Percentiles rank a stretch among this genome's conserved stretches.
These are phyloP conservation scores for Penicillium bialowiezense DNA, from an alignment of 495 filamentous ascomycete species.

Conservation along the genomic window DNA sequence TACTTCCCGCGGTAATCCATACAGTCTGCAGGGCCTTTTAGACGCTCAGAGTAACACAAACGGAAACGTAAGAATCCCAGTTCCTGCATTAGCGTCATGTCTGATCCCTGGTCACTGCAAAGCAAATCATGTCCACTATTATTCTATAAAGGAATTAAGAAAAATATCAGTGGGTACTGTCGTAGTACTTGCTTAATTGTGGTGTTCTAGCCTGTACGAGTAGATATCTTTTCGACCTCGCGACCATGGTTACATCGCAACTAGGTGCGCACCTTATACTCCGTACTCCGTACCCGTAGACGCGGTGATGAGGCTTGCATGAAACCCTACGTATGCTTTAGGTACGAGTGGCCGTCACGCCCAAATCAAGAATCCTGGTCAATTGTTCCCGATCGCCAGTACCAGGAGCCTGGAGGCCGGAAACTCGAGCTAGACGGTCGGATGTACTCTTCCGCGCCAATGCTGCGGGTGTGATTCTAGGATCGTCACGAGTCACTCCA, in stretches of 20 bases:
- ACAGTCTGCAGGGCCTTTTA: neutral
- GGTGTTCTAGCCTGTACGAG: too few species aligned
- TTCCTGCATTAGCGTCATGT: slow-evolving; percentile 46
- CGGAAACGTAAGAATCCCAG: slow-evolving; percentile 12
- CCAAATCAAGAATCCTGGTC: neutral
- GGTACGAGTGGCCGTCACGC: neutral
- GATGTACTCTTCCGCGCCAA: neutral
- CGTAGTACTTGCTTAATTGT: neutral
- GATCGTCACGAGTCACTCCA: slow-evolving; percentile 10
- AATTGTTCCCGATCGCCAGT: neutral
- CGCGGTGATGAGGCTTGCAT: slow-evolving; percentile 2
- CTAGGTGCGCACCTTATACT: too few species aligned
- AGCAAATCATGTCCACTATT: slow-evolving; percentile 17
- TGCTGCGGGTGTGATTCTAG: neutral
- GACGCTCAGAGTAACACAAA: neutral
- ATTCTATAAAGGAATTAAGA: neutral
- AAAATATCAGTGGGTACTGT: neutral
- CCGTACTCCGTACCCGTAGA: neutral
- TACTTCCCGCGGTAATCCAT: slow-evolving; percentile 12
- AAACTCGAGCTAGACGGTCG: slow-evolving; percentile 9
- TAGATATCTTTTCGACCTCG: too few species aligned
- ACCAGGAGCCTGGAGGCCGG: slow-evolving; percentile 1
- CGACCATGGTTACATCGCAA: too few species aligned
- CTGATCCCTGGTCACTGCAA: slow-evolving; percentile 17
- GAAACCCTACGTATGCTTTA: neutral